Base-by-base conservation (phyloP, 129 eudicot genomes). In the Scalesia atractyloides region DNA sequence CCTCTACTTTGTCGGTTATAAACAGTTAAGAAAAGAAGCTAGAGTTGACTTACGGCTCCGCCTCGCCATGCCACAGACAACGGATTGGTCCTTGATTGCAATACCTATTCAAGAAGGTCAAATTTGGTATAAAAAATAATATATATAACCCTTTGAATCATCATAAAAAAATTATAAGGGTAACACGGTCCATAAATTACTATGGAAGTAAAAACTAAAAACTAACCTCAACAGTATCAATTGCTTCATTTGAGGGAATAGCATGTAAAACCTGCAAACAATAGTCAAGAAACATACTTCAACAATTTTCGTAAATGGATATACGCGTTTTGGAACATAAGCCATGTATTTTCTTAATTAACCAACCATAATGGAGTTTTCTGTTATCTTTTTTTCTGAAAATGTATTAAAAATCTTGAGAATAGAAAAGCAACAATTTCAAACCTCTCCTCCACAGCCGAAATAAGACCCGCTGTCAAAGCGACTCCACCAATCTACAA, bases 401-500 rank as follows among this genome's bases (percentile, higher is more conserved):
- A n/a, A n/a, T 22, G 37, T 24, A 59, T 7, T n/a, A 7, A 26
- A 26, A 16, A 18, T 63, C 15, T 44, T 13, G 30, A 62, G 37
- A 68, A 57, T 1, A 64, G 53, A 61, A 61, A 50, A 50, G 71
- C 5, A 66, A 48, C 36, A 58, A 70, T 49, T 49, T 66, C 83
- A 33, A 39, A 94, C 99, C 99, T 90, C 72, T 94, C 99, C 71
- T 94, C 99, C 80, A 86, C 96, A 9, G 91, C 99, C 59, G 99
- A 76, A 79, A 90, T 70, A 75, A 90, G 94, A 81, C 99, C 99
- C 15, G 33, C 76, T 47, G 96, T 94, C 72, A 86, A 84, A 76
- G 94, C 89, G 9, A 81, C 99, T 69, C 99, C 97, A 64, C 99
- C 99, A 24, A 82, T 91, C 99, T 88, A 81, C 73, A 89, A 69